A percentile compares a stretch with the other conserved stretches of the same genome.
Conservation (phyloP, 371 early-diverging fungal species). For the Syncephalis plumigaleata region DNA sequence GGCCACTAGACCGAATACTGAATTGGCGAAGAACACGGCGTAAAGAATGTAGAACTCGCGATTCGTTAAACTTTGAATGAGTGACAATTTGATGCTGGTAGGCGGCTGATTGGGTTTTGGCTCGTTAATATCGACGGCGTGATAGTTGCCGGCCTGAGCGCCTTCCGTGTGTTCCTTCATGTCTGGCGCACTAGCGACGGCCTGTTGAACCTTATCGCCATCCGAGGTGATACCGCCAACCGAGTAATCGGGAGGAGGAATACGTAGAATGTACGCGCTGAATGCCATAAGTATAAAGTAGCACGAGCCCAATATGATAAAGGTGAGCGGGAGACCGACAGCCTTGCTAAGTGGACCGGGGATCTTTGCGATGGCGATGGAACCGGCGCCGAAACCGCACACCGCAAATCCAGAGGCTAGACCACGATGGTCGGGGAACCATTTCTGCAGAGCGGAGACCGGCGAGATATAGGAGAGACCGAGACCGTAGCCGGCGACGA, state of each 20-base stretch:
- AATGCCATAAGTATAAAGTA: conserved; percentile 25
- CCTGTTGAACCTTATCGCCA: conserved; percentile 15
- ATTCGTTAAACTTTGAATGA: conserved; percentile 24
- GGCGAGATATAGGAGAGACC: conserved; percentile 45
- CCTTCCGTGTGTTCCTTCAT: neutral
- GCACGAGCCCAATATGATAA: conserved; percentile 22
- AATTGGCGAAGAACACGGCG: conserved; percentile 31
- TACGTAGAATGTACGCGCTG: conserved; percentile 24
- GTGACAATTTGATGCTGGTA: conserved; percentile 19
- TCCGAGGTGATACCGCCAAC: conserved; percentile 30
- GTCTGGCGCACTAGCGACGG: neutral
- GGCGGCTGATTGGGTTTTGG: conserved; percentile 7
- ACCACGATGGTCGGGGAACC: conserved; percentile 36
- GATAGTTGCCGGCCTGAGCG: conserved; percentile 3
- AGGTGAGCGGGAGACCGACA: conserved; percentile 27
- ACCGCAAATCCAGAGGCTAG: conserved; percentile 37
- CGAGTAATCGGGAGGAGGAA: conserved; percentile 44
- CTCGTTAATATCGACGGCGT: conserved; percentile 10
- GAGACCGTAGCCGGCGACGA: conserved; percentile 40
- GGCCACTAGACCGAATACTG: conserved; percentile 32
- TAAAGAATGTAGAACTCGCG: conserved; percentile 33
- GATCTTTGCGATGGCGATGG: conserved; percentile 37
- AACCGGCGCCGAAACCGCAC: conserved; percentile 50
- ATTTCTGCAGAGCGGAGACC: conserved; percentile 33
- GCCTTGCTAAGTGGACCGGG: conserved; percentile 25